phyloP scores from a whole-genome alignment of 805 yeast species.

The Ogataea saltuana region DNA sequence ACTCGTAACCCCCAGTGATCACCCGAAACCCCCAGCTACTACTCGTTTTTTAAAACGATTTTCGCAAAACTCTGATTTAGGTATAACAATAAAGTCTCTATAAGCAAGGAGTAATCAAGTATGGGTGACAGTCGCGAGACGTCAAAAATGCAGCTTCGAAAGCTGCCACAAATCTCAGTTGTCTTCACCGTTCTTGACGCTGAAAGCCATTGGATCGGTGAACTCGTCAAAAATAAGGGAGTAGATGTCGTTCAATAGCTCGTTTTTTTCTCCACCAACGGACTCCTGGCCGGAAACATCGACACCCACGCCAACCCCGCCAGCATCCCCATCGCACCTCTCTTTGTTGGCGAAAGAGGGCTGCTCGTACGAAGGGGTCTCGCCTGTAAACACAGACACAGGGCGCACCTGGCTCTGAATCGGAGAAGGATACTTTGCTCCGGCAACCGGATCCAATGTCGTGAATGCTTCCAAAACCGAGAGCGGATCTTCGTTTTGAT shows the following conservation, averaged over 20 bases:
- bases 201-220: slow-evolving; percentile 39
- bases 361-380: background rate
- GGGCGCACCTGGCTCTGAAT: background rate
- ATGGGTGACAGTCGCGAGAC: background rate
- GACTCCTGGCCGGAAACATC: slow-evolving; percentile 5
- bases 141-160: too few species aligned
- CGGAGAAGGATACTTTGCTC: background rate
- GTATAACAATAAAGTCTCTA: too few species aligned
- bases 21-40: background rate
- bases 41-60: too few species aligned
- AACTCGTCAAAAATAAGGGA: slow-evolving; percentile 47
- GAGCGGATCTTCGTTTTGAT: slow-evolving; percentile 14
- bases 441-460: slow-evolving; percentile 10
- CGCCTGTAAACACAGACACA: slow-evolving; percentile 1
- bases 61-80: too few species aligned
- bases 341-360: background rate
- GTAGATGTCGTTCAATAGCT: slow-evolving; percentile 43
- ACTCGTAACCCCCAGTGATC: background rate
- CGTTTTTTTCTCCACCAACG: slow-evolving; percentile 24
- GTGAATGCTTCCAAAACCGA: slow-evolving; percentile 21
- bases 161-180: too few species aligned
- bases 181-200: slow-evolving; percentile 15
- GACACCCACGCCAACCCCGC: background rate
- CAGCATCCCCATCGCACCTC: background rate
- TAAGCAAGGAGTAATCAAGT: background rate